Evolutionary conservation across 441 rosid species (phyloP).

Genomic region (Eruca vesicaria): DNA sequence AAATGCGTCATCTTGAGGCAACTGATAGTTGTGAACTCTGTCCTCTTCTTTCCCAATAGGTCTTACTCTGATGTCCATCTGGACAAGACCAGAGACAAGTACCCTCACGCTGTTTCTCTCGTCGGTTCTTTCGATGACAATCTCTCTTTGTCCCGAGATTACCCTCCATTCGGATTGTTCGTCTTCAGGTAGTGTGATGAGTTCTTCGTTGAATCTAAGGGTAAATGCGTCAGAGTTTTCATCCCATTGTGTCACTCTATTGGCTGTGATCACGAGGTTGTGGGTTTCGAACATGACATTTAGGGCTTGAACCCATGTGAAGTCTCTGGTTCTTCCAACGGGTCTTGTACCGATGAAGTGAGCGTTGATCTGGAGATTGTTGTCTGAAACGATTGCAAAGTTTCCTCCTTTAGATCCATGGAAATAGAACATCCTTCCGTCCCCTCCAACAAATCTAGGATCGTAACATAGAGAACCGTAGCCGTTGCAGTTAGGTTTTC

Average conservation of each 20-base stretch:
- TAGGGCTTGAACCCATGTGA: constrained; percentile 89
- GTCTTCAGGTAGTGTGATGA: constrained; percentile 44
- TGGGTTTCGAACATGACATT: constrained; percentile 60
- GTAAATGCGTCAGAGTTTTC: constrained; percentile 50
- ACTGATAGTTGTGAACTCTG: constrained; percentile 65
- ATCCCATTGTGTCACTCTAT: constrained; percentile 53
- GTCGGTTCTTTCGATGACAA: constrained; percentile 68
- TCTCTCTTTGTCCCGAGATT: constrained; percentile 29
- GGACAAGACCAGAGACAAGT: constrained; percentile 53
- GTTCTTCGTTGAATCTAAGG: constrained; percentile 45
- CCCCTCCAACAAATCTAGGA: constrained; percentile 88
- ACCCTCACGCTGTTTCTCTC: constrained; percentile 56
- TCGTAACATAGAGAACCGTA: constrained; percentile 89
- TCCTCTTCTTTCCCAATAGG: constrained; percentile 74
- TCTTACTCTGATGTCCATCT: constrained; percentile 53
- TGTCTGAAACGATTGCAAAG: constrained; percentile 79
- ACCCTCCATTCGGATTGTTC: constrained; percentile 63
- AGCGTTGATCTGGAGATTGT: constrained; percentile 77
- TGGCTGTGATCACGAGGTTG: constrained; percentile 66
- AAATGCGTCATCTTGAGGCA: constrained; percentile 66
- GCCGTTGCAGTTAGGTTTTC: constrained; percentile 70
- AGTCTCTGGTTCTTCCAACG: too few relatives aligned
- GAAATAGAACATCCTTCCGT: constrained; percentile 96
- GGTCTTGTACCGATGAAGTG: too few relatives aligned
- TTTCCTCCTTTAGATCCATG: constrained; percentile 84